These are phyloP conservation scores for Monilinia aucupariae DNA, from an alignment of 2,329 filamentous ascomycete genomes.

Conservation along the genomic window DNA sequence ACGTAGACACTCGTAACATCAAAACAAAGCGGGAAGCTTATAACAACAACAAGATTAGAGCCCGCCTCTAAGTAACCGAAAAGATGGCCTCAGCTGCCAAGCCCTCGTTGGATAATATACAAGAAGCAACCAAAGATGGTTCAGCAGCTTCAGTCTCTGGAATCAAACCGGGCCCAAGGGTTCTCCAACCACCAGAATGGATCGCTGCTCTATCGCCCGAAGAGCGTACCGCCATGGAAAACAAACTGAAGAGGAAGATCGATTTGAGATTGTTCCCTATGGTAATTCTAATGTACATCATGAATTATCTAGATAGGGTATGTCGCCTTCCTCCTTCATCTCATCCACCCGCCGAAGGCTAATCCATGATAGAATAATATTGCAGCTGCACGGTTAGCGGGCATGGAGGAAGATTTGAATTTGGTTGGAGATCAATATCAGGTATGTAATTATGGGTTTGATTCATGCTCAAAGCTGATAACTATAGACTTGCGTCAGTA, in stretches of 20 bases:
- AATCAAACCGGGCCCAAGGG: background rate
- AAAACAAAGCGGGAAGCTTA: background rate
- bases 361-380: conserved; percentile 44
- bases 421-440: conserved; percentile 40
- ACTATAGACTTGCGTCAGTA: conserved; percentile 38
- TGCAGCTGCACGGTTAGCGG: conserved; percentile 48
- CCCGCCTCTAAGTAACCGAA: background rate
- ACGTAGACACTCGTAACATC: background rate
- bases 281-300: conserved; percentile 64
- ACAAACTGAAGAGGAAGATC: conserved; percentile 56
- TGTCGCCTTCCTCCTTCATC: background rate
- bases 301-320: conserved; percentile 56
- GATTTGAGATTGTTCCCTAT: conserved; percentile 61
- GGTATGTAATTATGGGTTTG: conserved; percentile 26
- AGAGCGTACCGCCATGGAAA: conserved; percentile 48
- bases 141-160: background rate
- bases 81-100: conserved; percentile 2
- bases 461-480: background rate
- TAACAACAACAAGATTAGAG: background rate
- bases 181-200: conserved; percentile 30
- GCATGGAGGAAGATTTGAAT: conserved; percentile 42
- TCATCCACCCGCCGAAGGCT: background rate
- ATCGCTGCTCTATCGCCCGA: conserved; percentile 46
- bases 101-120: background rate
- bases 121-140: background rate